These are phyloP conservation scores for Fusarium transvaalense DNA, from an alignment of 2,329 filamentous ascomycete species.

Conservation along the genomic window DNA sequence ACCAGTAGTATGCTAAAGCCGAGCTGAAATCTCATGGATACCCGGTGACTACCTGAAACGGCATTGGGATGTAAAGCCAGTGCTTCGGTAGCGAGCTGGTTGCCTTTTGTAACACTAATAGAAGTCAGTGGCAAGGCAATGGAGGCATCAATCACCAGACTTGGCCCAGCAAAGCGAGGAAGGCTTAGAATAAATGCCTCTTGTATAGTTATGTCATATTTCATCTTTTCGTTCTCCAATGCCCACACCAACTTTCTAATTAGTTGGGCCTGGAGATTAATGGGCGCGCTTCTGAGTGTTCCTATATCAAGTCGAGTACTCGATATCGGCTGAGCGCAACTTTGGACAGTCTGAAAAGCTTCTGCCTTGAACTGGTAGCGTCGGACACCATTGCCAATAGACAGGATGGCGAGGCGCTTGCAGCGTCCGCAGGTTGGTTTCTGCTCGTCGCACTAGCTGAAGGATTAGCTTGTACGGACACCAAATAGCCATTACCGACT, in stretches of 20 bases:
- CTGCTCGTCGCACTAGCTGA: not conserved
- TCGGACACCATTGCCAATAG: not conserved
- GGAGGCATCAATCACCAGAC: not conserved
- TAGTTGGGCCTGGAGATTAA: not conserved
- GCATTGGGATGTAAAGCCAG: too few relatives aligned
- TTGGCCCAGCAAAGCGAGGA: fast-evolving
- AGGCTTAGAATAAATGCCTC: not conserved
- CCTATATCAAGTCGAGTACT: not conserved
- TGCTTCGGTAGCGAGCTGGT: too few relatives aligned
- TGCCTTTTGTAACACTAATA: too few relatives aligned
- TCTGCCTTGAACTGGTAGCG: not conserved
- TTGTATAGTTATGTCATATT: not conserved
- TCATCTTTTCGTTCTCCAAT: not conserved
- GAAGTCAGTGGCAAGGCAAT: not conserved
- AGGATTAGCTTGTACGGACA: not conserved
- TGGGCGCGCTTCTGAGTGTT: not conserved
- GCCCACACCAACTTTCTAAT: not conserved
- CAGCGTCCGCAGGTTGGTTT: not conserved
- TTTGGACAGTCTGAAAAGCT: not conserved
- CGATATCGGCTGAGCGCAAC: not conserved
- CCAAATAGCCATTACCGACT: not conserved
- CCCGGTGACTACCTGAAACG: too few relatives aligned
- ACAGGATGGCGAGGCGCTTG: not conserved
- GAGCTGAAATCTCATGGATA: too few relatives aligned
- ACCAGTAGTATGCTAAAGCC: too few relatives aligned